Percentiles rank a stretch among this genome's conserved stretches.
phyloP scores from a whole-genome alignment of 2,329 filamentous ascomycete genomes.

The Monosporascus sp. region DNA sequence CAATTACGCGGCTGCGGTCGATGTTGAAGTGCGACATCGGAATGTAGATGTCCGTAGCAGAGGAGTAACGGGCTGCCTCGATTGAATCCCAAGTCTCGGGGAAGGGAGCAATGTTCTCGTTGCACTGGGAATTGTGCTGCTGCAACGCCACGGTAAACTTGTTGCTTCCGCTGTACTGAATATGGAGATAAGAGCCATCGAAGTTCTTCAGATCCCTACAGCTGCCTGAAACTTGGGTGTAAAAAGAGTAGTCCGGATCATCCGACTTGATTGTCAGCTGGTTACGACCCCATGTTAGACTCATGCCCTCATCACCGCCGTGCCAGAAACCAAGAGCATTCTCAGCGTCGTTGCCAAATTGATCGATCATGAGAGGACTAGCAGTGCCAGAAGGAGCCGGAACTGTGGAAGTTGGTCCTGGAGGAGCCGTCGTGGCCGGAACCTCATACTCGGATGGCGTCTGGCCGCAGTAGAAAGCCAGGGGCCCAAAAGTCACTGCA shows the following conservation, averaged over 20 bases:
- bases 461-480: slow-evolving; percentile 53
- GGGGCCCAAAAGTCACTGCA: slow-evolving; percentile 48
- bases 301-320: slow-evolving; percentile 57
- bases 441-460: slow-evolving; percentile 44
- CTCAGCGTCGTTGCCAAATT: slow-evolving; percentile 44
- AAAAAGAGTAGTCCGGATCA: slow-evolving; percentile 57
- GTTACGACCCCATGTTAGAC: slow-evolving; percentile 43
- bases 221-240: slow-evolving; percentile 49
- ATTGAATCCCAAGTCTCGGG: slow-evolving; percentile 65
- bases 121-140: slow-evolving; percentile 60
- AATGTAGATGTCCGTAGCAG: slow-evolving; percentile 56
- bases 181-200: slow-evolving; percentile 56
- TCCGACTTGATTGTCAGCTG: slow-evolving; percentile 51
- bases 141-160: slow-evolving; percentile 61
- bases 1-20: slow-evolving; percentile 49
- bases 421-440: slow-evolving; percentile 33
- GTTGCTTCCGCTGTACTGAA: slow-evolving; percentile 56
- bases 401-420: slow-evolving; percentile 41
- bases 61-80: slow-evolving; percentile 55
- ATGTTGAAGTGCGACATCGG: slow-evolving; percentile 63
- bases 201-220: slow-evolving; percentile 54
- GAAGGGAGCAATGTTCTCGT: slow-evolving; percentile 49
- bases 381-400: slow-evolving; percentile 44
- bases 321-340: slow-evolving; percentile 63
- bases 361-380: slow-evolving; percentile 53